These are phyloP conservation scores for Hyparrhenia diplandra DNA, from an alignment of 176 grass and related monocot genomes.

Conservation along the genomic window DNA sequence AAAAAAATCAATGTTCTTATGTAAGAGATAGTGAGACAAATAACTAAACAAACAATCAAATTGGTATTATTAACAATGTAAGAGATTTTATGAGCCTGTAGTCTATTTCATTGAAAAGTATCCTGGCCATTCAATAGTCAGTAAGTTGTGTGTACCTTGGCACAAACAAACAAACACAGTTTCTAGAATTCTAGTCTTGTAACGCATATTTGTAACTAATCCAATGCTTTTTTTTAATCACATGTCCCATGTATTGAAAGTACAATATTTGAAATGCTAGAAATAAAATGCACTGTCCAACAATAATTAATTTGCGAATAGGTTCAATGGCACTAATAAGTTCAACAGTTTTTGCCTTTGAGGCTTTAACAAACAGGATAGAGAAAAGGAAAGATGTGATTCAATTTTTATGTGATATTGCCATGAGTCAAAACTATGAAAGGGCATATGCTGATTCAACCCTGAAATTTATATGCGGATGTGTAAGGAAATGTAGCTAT, in stretches of 20 bases:
- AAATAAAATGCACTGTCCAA: not conserved
- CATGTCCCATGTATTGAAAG: not conserved
- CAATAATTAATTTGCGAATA: not conserved
- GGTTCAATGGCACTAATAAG: not conserved
- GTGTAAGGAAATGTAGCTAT: not conserved
- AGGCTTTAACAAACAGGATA: too few species aligned
- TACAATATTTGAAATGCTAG: not conserved
- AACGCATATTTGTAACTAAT: not conserved
- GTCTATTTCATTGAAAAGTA: not conserved
- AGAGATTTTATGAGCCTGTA: not conserved
- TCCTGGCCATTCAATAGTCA: not conserved
- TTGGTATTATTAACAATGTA: slow-evolving; percentile 13
- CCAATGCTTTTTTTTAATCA: not conserved
- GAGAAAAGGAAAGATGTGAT: too few species aligned
- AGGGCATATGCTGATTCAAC: too few species aligned
- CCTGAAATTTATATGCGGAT: not conserved
- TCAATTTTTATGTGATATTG: too few species aligned
- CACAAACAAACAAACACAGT: not conserved
- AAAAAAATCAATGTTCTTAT: not conserved
- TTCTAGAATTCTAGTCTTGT: not conserved
- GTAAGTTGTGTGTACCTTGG: not conserved
- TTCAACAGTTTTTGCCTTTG: too few species aligned
- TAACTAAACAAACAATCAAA: not conserved
- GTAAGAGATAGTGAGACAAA: not conserved
- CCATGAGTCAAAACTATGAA: too few species aligned